Evolutionary conservation across 2,329 filamentous ascomycete genomes (phyloP).

Genomic region (Hypoxylon rubiginosum): DNA sequence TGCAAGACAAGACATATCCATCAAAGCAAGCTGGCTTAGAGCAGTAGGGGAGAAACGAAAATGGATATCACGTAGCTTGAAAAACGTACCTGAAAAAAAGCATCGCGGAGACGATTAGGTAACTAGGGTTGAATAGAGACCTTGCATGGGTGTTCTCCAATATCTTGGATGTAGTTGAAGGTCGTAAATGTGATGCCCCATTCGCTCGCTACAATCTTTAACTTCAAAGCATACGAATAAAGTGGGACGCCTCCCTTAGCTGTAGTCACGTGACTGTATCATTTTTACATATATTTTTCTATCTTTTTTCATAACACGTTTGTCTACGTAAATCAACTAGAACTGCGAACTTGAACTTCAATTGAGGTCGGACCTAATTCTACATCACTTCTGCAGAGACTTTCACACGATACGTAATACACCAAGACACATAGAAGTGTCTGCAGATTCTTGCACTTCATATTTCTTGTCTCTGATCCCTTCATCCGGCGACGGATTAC

Average conservation of each 20-base stretch:
- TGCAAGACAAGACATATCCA: neutral
- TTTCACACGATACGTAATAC: slow-evolving; percentile 20
- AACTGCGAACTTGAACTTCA: neutral
- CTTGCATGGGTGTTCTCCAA: slow-evolving; percentile 10
- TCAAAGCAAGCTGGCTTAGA: neutral
- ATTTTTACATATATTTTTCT: too few species aligned
- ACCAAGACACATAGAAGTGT: slow-evolving; percentile 21
- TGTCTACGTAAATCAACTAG: neutral
- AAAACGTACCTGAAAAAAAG: slow-evolving; percentile 48
- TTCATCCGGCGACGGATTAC: slow-evolving; percentile 60
- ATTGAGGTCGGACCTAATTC: neutral
- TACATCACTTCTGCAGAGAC: neutral
- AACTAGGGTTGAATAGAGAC: neutral
- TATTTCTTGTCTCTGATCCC: slow-evolving; percentile 44
- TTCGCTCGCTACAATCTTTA: slow-evolving; percentile 13
- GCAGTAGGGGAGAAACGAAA: neutral
- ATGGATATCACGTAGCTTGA: neutral
- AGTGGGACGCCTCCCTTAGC: neutral
- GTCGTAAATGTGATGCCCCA: slow-evolving; percentile 21
- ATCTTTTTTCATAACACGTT: neutral
- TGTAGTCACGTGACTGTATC: slow-evolving; percentile 21
- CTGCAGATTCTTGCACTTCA: slow-evolving; percentile 38
- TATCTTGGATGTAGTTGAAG: slow-evolving; percentile 18
- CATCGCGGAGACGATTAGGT: slow-evolving; percentile 31
- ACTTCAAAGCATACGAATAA: slow-evolving; percentile 18